These are phyloP conservation scores for Elaeagnus macrophylla DNA, from an alignment of 306 rosid species.

Conservation along the genomic window DNA sequence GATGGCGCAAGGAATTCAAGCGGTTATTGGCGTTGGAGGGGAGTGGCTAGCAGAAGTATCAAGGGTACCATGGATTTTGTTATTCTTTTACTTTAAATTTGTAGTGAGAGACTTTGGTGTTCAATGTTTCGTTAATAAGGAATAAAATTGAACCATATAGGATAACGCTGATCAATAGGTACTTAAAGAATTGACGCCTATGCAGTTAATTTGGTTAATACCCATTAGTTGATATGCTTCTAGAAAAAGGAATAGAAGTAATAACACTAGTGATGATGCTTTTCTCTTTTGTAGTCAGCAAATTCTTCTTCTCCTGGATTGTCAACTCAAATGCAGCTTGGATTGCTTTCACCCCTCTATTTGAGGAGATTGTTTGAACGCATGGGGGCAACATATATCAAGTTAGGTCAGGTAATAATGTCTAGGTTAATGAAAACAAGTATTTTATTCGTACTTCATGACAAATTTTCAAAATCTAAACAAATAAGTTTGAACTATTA, in stretches of 20 bases:
- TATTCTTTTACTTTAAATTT: not conserved
- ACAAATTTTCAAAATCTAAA: too few relatives aligned
- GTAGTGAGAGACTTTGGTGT: not conserved
- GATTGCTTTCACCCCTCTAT: constrained; percentile 69
- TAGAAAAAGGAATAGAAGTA: not conserved
- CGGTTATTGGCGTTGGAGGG: constrained; percentile 75
- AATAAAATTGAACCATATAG: not conserved
- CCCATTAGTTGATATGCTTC: constrained; percentile 3
- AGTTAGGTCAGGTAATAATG: constrained; percentile 74
- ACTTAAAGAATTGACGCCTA: not conserved
- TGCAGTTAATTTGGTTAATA: not conserved
- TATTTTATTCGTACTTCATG: too few relatives aligned
- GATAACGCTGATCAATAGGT: too few relatives aligned
- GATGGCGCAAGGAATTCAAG: constrained; percentile 87
- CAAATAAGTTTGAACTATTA: too few relatives aligned
- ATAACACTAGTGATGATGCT: constrained; percentile 12
- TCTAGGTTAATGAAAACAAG: not conserved
- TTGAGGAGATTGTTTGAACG: constrained; percentile 85
- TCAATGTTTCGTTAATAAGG: not conserved
- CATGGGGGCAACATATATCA: constrained; percentile 91
- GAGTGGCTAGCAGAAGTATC: constrained; percentile 83
- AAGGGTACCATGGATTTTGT: constrained; percentile 27
- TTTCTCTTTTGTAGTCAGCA: constrained; percentile 42
- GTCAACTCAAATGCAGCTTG: constrained; percentile 66
- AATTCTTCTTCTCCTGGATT: constrained; percentile 56